These are phyloP conservation scores for Orbilia brochopaga DNA, from an alignment of 2,329 filamentous ascomycete species.

Conservation along the genomic window DNA sequence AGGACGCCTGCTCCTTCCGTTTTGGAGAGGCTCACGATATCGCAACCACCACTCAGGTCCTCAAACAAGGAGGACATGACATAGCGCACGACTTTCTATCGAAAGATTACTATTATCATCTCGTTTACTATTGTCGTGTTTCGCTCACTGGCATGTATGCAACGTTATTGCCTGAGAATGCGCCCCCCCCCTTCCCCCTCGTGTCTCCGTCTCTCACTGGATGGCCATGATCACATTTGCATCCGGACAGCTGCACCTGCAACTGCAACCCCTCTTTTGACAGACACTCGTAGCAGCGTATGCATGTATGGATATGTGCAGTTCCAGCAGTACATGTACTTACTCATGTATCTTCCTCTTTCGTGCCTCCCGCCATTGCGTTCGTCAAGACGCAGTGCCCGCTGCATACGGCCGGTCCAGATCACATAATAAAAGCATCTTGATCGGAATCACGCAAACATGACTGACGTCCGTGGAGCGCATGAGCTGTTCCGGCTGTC, in stretches of 20 bases:
- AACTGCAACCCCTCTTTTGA: too few relatives aligned
- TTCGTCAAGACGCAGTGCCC: background rate
- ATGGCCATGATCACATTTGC: background rate
- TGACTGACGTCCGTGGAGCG: conserved; percentile 5
- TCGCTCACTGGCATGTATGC: background rate
- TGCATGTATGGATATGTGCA: too few relatives aligned
- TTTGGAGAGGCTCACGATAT: conserved; percentile 48
- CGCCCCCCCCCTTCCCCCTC: background rate
- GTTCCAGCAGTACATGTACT: too few relatives aligned
- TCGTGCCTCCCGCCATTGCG: background rate
- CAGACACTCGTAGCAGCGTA: too few relatives aligned
- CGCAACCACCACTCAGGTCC: conserved; percentile 30
- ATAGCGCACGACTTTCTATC: conserved; percentile 25
- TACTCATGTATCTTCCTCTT: background rate
- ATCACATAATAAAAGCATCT: background rate
- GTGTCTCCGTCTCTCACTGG: conserved; percentile 28
- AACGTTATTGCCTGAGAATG: conserved; percentile 6
- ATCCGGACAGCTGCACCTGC: background rate
- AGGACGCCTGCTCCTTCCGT: conserved; percentile 50
- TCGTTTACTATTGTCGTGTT: conserved; percentile 12
- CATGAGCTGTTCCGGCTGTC: conserved; percentile 7
- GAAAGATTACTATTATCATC: conserved; percentile 18
- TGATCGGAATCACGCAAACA: conserved; percentile 2
- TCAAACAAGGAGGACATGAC: conserved; percentile 41
- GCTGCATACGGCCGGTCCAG: background rate